Base-by-base conservation (phyloP, 2,329 filamentous ascomycete genomes). In the Ophiostoma sp. region DNA sequence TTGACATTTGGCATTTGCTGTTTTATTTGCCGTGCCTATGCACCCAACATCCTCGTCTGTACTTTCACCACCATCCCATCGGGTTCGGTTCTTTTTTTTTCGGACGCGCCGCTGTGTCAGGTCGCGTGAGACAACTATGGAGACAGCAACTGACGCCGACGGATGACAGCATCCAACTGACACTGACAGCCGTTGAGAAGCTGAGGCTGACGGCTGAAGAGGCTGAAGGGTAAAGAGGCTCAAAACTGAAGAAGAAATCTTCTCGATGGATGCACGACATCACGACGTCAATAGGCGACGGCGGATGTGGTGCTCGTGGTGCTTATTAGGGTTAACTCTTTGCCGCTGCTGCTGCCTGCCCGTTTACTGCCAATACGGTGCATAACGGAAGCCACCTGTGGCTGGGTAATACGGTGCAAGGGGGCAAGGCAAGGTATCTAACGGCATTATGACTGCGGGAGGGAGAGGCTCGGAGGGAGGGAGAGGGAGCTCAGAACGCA, bases 51-150 rank as follows among this genome's bases (percentile, higher is more conserved):
- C 27, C 27, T 27, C 27, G 27, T 27, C 27, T 27, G 27, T 27
- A 27, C 27, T 27, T 27, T 27, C 2, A 27, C 27, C 27, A 27
- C 27, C 27, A 27, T 27, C 27, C 27, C 27, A 27, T 27, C 27
- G 27, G 27, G 27, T 27, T 27, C 27, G 27, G 55, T 60, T 38
- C 55, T 60, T 60, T 60, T 60, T 5, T 38, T 5, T 12, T 60
- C 55, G 27, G 14, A 38, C 55, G 60, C 14, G 12, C 58, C 11
- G 58, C n/a, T 63, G 58, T 62, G 38, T 40, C 60, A 63, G 42
- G 60, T 63, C 40, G 60, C 38, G 40, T 63, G 40, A 63, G 60
- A 63, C 60, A 63, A 44, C 38, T 42, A 63, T 63, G 60, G 60
- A 44, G 60, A 42, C 60, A n/a, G 16, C 40, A 1, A 27, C 27